Conservation (phyloP, 2,329 filamentous ascomycete genomes). For the Cercospora zeina region DNA sequence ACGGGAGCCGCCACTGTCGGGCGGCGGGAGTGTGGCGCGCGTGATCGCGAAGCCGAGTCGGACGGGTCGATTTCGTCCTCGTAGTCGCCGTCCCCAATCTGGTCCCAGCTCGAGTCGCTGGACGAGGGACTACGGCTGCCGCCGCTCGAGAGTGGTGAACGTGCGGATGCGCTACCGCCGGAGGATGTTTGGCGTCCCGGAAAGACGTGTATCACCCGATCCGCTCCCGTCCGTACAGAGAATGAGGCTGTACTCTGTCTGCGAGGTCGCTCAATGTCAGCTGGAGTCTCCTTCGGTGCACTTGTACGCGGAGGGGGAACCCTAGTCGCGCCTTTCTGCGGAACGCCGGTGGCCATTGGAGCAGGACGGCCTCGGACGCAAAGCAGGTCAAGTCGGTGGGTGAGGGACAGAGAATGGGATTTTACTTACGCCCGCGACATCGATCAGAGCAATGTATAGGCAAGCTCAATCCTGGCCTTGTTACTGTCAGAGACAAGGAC, state of each 20-base stretch:
- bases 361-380: conserved; percentile 5
- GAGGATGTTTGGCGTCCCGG: conserved; percentile 33
- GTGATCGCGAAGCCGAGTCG: conserved; percentile 52
- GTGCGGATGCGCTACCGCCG: conserved; percentile 36
- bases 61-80: conserved; percentile 50
- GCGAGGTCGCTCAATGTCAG: conserved; percentile 28
- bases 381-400: conserved; percentile 6
- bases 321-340: conserved; percentile 25
- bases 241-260: conserved; percentile 29
- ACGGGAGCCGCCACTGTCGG: conserved; percentile 41
- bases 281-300: conserved; percentile 22
- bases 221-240: conserved; percentile 29
- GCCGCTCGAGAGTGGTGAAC: conserved; percentile 36
- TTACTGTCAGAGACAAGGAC: conserved; percentile 30
- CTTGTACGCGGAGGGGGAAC: conserved; percentile 22
- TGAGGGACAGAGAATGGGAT: conserved; percentile 11
- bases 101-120: conserved; percentile 37
- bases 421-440: conserved; percentile 31
- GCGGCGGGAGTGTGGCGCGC: conserved; percentile 37
- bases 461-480: conserved; percentile 29
- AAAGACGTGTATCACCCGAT: conserved; percentile 34
- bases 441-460: conserved; percentile 27
- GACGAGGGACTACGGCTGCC: conserved; percentile 31
- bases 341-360: conserved; percentile 28
- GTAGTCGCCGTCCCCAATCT: conserved; percentile 36